Evolutionary conservation across 768 basidiomycete genomes (phyloP).

Genomic region (Aureoboletus auriporus): DNA sequence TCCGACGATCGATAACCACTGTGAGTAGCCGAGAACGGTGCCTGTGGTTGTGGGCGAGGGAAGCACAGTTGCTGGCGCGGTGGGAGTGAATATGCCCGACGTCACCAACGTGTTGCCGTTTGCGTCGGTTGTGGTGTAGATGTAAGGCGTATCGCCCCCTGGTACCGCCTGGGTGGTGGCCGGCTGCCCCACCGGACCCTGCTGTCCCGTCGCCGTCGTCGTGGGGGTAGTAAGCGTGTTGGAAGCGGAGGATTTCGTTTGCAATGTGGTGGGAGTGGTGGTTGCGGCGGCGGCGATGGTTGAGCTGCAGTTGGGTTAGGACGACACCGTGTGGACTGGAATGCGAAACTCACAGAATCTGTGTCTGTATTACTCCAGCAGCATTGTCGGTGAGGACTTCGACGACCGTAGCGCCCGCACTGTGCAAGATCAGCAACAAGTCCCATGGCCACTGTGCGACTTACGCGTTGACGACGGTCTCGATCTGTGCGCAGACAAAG

Average conservation of each 20-base stretch:
- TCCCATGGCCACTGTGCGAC: constrained; percentile 14
- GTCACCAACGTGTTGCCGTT: constrained; percentile 20
- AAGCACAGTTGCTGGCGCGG: constrained; percentile 25
- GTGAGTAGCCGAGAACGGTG: constrained; percentile 24
- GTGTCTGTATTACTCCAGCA: constrained; percentile 38
- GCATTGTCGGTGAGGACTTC: constrained; percentile 42
- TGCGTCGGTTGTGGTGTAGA: constrained; percentile 45
- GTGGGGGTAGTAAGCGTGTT: constrained; percentile 3
- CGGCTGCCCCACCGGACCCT: constrained; percentile 51
- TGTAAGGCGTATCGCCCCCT: constrained; percentile 46
- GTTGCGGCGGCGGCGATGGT: constrained; percentile 6
- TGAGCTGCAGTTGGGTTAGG: constrained; percentile 4
- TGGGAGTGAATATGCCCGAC: constrained; percentile 30
- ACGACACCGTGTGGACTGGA: background rate
- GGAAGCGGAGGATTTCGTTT: constrained; percentile 5
- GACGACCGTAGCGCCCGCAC: constrained; percentile 50
- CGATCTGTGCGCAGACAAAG: constrained; percentile 40
- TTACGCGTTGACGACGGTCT: constrained; percentile 46
- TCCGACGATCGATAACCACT: constrained; percentile 29
- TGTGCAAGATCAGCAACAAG: constrained; percentile 21
- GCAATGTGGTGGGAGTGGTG: no score
- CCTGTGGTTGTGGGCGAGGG: constrained; percentile 27
- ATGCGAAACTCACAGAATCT: constrained; percentile 36
- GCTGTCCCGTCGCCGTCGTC: constrained; percentile 16
- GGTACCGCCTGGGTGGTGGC: constrained; percentile 32